These are phyloP conservation scores for Streptanthus diversifolius DNA, from an alignment of 345 rosid species.

Conservation along the genomic window DNA sequence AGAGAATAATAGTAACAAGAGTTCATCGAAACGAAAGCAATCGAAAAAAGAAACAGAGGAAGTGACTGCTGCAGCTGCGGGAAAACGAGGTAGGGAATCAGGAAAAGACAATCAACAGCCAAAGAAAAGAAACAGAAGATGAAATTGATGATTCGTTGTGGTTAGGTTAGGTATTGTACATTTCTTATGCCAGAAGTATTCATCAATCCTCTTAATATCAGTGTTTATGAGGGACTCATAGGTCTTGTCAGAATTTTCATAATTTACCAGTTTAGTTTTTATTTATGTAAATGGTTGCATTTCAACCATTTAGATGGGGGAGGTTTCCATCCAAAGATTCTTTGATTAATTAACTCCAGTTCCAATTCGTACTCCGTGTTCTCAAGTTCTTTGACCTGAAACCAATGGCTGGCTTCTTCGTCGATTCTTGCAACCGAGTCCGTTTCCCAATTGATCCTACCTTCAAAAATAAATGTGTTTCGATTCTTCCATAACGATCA, in stretches of 20 bases:
- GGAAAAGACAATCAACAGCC: slow-evolving; percentile 32
- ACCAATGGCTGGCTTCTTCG: no score
- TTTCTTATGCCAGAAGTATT: slow-evolving; percentile 17
- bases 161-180: slow-evolving; percentile 29
- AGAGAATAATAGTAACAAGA: slow-evolving; percentile 31
- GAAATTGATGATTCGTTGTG: not conserved
- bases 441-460: no score
- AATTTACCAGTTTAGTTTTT: slow-evolving; percentile 8
- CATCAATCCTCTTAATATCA: not conserved
- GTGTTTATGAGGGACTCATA: slow-evolving; percentile 13
- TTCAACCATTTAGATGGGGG: no score
- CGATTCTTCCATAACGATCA: no score
- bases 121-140: slow-evolving; percentile 40
- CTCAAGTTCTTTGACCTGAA: no score
- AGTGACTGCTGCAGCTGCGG: slow-evolving; percentile 7
- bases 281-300: no score
- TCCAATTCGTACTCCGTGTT: no score
- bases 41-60: slow-evolving; percentile 38
- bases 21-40: slow-evolving; percentile 41
- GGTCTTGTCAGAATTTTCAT: slow-evolving; percentile 8
- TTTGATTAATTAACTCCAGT: no score
- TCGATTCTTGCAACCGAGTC: no score
- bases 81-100: slow-evolving; percentile 52
- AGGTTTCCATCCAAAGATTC: no score
- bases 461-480: no score